phyloP scores from a whole-genome alignment of 1,284 basidiomycete species.

The Boletus sp. region DNA sequence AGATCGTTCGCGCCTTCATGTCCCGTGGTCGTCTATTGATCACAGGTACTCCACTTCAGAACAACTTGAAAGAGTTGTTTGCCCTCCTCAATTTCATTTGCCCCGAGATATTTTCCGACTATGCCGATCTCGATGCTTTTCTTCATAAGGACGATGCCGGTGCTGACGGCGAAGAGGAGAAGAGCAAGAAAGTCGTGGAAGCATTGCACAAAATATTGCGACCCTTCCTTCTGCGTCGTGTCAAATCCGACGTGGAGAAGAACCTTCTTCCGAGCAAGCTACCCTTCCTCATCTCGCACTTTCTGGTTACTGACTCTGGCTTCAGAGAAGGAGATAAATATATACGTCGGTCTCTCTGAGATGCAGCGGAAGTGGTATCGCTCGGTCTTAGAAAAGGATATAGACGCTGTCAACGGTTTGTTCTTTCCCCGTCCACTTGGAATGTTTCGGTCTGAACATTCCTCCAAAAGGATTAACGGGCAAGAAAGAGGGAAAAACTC shows the following conservation, averaged over 20 bases:
- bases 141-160: slow-evolving; percentile 77
- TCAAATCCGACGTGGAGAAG: slow-evolving; percentile 99
- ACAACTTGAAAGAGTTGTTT: slow-evolving; percentile 97
- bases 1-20: slow-evolving; percentile 92
- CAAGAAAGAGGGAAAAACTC: slow-evolving; percentile 98
- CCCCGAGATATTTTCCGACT: slow-evolving; percentile 79
- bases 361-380: slow-evolving; percentile 99
- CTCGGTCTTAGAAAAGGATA: slow-evolving; percentile 96
- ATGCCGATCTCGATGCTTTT: slow-evolving; percentile 72
- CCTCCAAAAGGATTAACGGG: slow-evolving; percentile 67
- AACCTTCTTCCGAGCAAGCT: slow-evolving; percentile 83
- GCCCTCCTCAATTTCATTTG: slow-evolving; percentile 95
- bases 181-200: slow-evolving; percentile 92
- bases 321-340: slow-evolving; percentile 97
- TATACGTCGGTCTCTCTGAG: slow-evolving; percentile 96
- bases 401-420: slow-evolving; percentile 94
- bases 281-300: neutral
- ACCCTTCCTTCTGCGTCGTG: slow-evolving; percentile 92
- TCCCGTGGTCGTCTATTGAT: slow-evolving; percentile 91
- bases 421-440: neutral
- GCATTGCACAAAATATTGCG: slow-evolving; percentile 96
- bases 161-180: slow-evolving; percentile 79
- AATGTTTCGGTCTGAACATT: neutral
- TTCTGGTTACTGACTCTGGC: neutral
- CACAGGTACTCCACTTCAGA: slow-evolving; percentile 97